A percentile compares a stretch with the other conserved stretches of the same genome.
phyloP scores from a whole-genome alignment of 345 rosid genomes.

The Carallia brachiata region DNA sequence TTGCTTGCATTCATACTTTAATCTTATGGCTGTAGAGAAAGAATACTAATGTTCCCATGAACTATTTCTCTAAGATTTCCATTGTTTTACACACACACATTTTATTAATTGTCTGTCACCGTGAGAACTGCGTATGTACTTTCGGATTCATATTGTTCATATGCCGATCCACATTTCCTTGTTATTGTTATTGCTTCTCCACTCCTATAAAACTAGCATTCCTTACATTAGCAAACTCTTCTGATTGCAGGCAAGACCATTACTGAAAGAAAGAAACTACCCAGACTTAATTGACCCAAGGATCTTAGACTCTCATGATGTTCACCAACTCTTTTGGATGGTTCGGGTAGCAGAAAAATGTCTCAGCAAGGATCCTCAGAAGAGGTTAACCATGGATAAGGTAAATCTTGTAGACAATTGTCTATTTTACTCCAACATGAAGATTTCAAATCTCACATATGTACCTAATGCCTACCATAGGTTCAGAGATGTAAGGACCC shows the following conservation, averaged over 20 bases:
- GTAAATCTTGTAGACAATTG: conserved; percentile 18
- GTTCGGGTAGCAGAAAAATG: conserved; percentile 62
- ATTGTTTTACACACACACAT: too few species aligned
- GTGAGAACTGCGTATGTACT: too few species aligned
- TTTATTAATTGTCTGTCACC: background rate
- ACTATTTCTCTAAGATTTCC: too few species aligned
- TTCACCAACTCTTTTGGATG: conserved; percentile 71
- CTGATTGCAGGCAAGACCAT: conserved; percentile 56
- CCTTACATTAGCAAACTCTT: background rate
- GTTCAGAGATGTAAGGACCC: too few species aligned
- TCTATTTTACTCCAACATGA: background rate
- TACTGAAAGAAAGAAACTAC: conserved; percentile 55
- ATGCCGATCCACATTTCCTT: too few species aligned
- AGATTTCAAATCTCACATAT: background rate
- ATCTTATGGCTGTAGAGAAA: too few species aligned
- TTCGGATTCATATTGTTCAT: too few species aligned
- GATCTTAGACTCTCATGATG: conserved; percentile 52
- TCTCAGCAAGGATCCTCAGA: conserved; percentile 54
- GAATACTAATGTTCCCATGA: too few species aligned
- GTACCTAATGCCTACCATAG: background rate
- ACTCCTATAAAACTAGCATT: too few species aligned
- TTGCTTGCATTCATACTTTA: too few species aligned
- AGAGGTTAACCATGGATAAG: conserved; percentile 46
- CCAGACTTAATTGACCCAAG: conserved; percentile 54
- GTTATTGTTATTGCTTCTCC: too few species aligned